A percentile compares a stretch with the other conserved stretches of the same genome.
Conservation (phyloP, 768 basidiomycete genomes). For the Collybia sp. region DNA sequence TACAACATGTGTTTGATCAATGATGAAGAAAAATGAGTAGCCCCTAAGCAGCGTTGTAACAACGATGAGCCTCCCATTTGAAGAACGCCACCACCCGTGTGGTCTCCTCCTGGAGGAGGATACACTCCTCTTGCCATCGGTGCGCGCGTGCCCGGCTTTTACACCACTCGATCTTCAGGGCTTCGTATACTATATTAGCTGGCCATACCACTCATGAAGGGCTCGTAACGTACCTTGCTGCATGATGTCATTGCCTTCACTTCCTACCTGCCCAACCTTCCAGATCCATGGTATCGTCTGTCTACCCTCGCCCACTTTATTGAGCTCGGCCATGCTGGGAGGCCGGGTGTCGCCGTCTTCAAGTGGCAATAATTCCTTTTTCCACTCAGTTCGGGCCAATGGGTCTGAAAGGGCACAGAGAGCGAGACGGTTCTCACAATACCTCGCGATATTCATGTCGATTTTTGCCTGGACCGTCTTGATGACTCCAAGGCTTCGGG, state of each 20-base stretch:
- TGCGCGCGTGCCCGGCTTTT: not conserved
- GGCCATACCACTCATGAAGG: too few relatives aligned
- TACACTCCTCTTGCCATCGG: conserved; percentile 7
- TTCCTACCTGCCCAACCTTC: not conserved
- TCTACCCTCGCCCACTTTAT: not conserved
- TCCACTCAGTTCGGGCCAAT: conserved; percentile 9
- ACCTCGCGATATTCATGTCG: conserved; percentile 22
- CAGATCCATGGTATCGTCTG: not conserved
- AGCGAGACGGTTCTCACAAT: conserved; percentile 16
- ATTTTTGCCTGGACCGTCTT: conserved; percentile 10
- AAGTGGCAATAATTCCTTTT: not conserved
- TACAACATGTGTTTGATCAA: too few relatives aligned
- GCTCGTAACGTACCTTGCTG: too few relatives aligned
- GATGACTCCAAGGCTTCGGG: conserved; percentile 13
- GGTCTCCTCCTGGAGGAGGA: conserved; percentile 9
- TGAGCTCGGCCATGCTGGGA: not conserved
- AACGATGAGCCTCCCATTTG: conserved; percentile 5
- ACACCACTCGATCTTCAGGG: conserved; percentile 7
- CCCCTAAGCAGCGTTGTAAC: too few relatives aligned
- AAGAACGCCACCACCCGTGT: conserved; percentile 4
- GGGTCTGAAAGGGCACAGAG: conserved; percentile 20
- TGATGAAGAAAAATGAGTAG: too few relatives aligned
- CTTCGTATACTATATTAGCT: not conserved
- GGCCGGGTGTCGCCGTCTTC: not conserved
- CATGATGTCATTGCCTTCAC: too few relatives aligned